Conservation (phyloP, 2,329 filamentous ascomycete genomes). For the Botryotinia convoluta region DNA sequence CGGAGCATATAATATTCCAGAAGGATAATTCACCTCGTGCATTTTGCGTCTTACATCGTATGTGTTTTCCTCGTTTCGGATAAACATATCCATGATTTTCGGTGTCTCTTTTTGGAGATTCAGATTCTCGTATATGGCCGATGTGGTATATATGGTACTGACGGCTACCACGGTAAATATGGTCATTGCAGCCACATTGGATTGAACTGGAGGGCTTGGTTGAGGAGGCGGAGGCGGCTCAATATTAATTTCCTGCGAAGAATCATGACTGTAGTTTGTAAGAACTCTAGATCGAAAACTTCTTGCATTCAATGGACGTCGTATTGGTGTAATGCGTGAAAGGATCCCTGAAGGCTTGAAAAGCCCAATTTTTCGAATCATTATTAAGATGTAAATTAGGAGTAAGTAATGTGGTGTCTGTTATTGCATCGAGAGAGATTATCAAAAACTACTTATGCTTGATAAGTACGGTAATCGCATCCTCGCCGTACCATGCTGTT, state of each 20-base stretch:
- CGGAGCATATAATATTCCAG: neutral
- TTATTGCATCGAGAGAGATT: neutral
- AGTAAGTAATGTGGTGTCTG: no score
- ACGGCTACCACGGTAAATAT: constrained; percentile 9
- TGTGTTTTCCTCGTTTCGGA: neutral
- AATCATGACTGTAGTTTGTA: neutral
- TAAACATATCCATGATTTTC: neutral
- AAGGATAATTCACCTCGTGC: neutral
- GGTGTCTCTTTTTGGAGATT: constrained; percentile 8
- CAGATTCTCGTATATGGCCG: constrained; percentile 1
- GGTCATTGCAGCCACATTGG: neutral
- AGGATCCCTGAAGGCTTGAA: neutral
- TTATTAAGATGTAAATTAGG: neutral
- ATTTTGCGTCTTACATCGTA: constrained; percentile 8
- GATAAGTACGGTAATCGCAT: neutral
- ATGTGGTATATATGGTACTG: neutral
- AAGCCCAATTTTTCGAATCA: neutral
- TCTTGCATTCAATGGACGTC: neutral
- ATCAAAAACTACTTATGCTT: no score
- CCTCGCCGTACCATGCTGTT: neutral
- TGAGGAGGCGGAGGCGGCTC: no score
- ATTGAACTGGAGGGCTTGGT: neutral
- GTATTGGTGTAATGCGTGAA: neutral
- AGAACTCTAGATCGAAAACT: neutral
- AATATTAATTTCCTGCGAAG: neutral